These are phyloP conservation scores for Zygotorulaspora chibaensis DNA, from an alignment of 805 yeast species.

Conservation along the genomic window DNA sequence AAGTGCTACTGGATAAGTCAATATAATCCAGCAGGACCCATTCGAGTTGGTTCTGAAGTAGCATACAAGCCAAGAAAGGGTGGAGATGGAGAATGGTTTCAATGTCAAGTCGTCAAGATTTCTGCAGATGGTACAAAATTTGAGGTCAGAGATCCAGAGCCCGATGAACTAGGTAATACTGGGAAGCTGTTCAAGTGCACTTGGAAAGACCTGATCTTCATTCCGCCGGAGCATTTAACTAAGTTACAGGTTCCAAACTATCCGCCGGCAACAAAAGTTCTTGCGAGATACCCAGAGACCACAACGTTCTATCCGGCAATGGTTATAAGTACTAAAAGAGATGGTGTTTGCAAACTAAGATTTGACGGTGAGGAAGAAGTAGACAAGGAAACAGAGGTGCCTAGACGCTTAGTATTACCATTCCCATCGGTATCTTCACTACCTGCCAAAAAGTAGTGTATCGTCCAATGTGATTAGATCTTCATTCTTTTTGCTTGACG, in stretches of 20 bases:
- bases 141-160: constrained; percentile 97
- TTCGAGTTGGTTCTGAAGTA: constrained; percentile 70
- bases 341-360: constrained; percentile 69
- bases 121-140: constrained; percentile 69
- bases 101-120: constrained; percentile 80
- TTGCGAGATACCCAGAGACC: constrained; percentile 95
- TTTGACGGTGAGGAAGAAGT: constrained; percentile 98
- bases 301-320: constrained; percentile 95
- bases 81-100: constrained; percentile 91
- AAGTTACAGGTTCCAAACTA: constrained; percentile 40
- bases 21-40: constrained; percentile 55
- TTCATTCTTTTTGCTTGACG: constrained; percentile 2
- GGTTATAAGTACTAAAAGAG: constrained; percentile 71
- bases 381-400: constrained; percentile 91
- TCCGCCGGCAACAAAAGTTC: constrained; percentile 73
- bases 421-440: constrained; percentile 43
- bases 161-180: constrained; percentile 86
- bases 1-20: constrained; percentile 49
- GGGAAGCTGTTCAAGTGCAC: constrained; percentile 82
- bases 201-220: constrained; percentile 71
- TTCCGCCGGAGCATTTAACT: constrained; percentile 52
- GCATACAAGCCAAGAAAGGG: constrained; percentile 75
- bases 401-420: constrained; percentile 76
- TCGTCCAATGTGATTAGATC: constrained; percentile 10
- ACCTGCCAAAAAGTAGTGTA: constrained; percentile 20